Evolutionary conservation across 306 rosid species (phyloP).

Genomic region (Vigna trinervia): DNA sequence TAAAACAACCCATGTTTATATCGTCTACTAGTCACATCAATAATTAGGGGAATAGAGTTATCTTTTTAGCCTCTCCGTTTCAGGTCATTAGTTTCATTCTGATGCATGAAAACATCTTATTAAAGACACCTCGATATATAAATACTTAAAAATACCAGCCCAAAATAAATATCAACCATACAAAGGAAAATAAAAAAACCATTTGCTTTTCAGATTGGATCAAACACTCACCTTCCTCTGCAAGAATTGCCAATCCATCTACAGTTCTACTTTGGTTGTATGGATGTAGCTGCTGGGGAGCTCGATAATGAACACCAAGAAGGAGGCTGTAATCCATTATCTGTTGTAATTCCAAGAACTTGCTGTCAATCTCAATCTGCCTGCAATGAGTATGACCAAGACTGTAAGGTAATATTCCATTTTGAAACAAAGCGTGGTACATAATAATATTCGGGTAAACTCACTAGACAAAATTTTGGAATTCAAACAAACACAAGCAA

Average conservation of each 20-base stretch:
- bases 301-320: slow-evolving; percentile 97
- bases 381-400: slow-evolving; percentile 48
- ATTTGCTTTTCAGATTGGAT: slow-evolving; percentile 27
- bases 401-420: slow-evolving; percentile 12
- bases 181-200: slow-evolving; percentile 21
- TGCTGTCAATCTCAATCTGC: slow-evolving; percentile 92
- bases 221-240: slow-evolving; percentile 85
- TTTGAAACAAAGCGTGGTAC: slow-evolving; percentile 13
- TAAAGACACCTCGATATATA: neutral
- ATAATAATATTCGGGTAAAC: neutral
- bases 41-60: neutral
- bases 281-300: slow-evolving; percentile 82
- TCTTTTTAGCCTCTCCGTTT: slow-evolving; percentile 31
- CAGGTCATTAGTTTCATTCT: slow-evolving; percentile 32
- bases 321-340: slow-evolving; percentile 99
- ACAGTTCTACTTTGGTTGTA: slow-evolving; percentile 53
- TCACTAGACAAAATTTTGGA: slow-evolving; percentile 6
- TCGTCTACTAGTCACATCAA: slow-evolving; percentile 32
- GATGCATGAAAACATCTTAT: neutral
- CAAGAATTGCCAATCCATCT: slow-evolving; percentile 84
- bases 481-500: slow-evolving; percentile 18
- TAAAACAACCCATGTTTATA: slow-evolving; percentile 32
- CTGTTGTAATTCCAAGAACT: slow-evolving; percentile 85
- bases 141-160: neutral
- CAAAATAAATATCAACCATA: slow-evolving; percentile 16